Evolutionary conservation across 495 filamentous ascomycete species (phyloP).

Genomic region (Chaetomidium leptoderma): DNA sequence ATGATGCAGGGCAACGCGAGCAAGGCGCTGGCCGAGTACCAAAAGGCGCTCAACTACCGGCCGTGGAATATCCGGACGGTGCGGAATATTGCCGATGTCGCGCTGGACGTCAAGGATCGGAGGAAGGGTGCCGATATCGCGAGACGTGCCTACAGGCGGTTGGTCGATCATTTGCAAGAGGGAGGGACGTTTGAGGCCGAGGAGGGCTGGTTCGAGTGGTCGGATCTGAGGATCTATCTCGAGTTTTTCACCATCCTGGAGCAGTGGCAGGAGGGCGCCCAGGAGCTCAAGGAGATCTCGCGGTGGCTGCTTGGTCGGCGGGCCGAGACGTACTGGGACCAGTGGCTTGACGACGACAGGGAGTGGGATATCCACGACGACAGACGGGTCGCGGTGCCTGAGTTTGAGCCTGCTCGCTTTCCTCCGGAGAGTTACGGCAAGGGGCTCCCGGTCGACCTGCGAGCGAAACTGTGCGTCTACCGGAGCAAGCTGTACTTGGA

Average conservation of each 20-base stretch:
- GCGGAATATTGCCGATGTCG: conserved; percentile 60
- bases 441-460: conserved; percentile 74
- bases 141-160: conserved; percentile 55
- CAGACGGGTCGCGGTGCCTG: conserved; percentile 56
- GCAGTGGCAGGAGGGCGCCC: conserved; percentile 59
- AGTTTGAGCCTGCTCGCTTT: conserved; percentile 52
- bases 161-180: conserved; percentile 51
- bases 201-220: conserved; percentile 65
- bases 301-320: conserved; percentile 78
- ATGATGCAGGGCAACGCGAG: conserved; percentile 47
- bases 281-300: conserved; percentile 61
- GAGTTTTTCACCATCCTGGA: conserved; percentile 67
- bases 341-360: conserved; percentile 70
- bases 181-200: conserved; percentile 40
- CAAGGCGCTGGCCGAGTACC: conserved; percentile 60
- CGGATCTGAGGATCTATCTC: conserved; percentile 75
- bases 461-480: conserved; percentile 81
- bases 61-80: conserved; percentile 60
- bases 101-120: conserved; percentile 53
- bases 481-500: conserved; percentile 64
- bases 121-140: conserved; percentile 47
- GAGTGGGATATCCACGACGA: conserved; percentile 82
- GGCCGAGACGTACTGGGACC: conserved; percentile 75
- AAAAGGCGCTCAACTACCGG: conserved; percentile 52
- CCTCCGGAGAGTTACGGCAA: conserved; percentile 61